phyloP scores from a whole-genome alignment of 1,284 basidiomycete species.

The Volvariella surrecta region DNA sequence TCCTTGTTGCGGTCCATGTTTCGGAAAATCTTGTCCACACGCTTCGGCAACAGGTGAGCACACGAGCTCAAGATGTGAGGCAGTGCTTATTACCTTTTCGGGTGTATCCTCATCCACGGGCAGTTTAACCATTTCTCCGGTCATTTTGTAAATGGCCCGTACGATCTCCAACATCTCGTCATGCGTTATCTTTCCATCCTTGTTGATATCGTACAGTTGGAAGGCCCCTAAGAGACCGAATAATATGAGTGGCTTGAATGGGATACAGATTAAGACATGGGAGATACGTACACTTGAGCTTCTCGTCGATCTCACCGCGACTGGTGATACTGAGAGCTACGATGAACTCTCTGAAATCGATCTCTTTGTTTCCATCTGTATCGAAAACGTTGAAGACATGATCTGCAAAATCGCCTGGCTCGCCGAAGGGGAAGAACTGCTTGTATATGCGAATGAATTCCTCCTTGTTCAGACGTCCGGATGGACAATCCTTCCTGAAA shows the following conservation, averaged over 20 bases:
- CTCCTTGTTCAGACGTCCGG: slow-evolving; percentile 91
- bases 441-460: slow-evolving; percentile 99
- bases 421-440: slow-evolving; percentile 99
- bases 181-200: slow-evolving; percentile 94
- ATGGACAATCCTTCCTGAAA: slow-evolving; percentile 98
- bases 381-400: slow-evolving; percentile 99
- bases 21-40: slow-evolving; percentile 93
- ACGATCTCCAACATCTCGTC: slow-evolving; percentile 99
- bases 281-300: slow-evolving; percentile 82
- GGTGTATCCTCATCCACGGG: slow-evolving; percentile 98
- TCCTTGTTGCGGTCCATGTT: slow-evolving; percentile 93
- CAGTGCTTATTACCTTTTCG: slow-evolving; percentile 67
- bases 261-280: slow-evolving; percentile 7
- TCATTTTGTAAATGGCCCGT: slow-evolving; percentile 97
- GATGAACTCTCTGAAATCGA: slow-evolving; percentile 99
- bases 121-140: slow-evolving; percentile 97
- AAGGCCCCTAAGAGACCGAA: slow-evolving; percentile 78
- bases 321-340: slow-evolving; percentile 94
- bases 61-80: slow-evolving; percentile 8
- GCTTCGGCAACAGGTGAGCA: slow-evolving; percentile 34
- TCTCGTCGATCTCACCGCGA: slow-evolving; percentile 92
- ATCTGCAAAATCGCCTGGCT: slow-evolving; percentile 94
- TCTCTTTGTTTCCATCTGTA: slow-evolving; percentile 91
- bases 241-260: slow-evolving; percentile 12
- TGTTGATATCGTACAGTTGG: slow-evolving; percentile 98